phyloP scores from a whole-genome alignment of 306 rosid genomes.

The Canavalia gladiata region DNA sequence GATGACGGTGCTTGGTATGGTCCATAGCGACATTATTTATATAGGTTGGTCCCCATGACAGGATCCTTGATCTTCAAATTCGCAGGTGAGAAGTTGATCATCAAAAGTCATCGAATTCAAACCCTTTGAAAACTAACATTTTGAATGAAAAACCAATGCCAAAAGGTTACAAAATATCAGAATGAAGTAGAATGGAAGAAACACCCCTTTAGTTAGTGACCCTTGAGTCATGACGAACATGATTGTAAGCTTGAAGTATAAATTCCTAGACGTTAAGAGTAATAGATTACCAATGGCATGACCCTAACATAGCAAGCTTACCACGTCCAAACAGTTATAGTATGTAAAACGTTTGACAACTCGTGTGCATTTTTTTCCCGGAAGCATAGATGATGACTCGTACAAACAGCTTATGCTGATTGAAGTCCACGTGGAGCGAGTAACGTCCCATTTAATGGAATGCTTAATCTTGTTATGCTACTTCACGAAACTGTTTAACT shows the following conservation, averaged over 20 bases:
- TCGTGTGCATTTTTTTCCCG: neutral
- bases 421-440: neutral
- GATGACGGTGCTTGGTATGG: neutral
- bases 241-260: neutral
- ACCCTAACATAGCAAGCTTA: constrained; percentile 1
- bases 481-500: constrained; percentile 12
- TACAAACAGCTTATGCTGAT: constrained; percentile 18
- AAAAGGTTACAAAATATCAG: neutral
- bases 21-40: neutral
- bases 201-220: constrained; percentile 8
- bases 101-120: neutral
- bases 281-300: constrained; percentile 3
- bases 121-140: neutral
- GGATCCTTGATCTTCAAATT: constrained; percentile 9
- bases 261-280: neutral
- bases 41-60: neutral
- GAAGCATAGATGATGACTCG: neutral
- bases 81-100: constrained; percentile 2
- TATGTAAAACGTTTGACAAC: constrained; percentile 5
- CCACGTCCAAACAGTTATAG: constrained; percentile 23
- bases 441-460: neutral
- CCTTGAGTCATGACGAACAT: constrained; percentile 15
- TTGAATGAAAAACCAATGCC: neutral
- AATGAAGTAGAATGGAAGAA: neutral
- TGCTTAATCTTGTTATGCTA: neutral